Conservation (phyloP, 228 moss, liverwort and hornwort species). For the Sphagnum magellanicum region DNA sequence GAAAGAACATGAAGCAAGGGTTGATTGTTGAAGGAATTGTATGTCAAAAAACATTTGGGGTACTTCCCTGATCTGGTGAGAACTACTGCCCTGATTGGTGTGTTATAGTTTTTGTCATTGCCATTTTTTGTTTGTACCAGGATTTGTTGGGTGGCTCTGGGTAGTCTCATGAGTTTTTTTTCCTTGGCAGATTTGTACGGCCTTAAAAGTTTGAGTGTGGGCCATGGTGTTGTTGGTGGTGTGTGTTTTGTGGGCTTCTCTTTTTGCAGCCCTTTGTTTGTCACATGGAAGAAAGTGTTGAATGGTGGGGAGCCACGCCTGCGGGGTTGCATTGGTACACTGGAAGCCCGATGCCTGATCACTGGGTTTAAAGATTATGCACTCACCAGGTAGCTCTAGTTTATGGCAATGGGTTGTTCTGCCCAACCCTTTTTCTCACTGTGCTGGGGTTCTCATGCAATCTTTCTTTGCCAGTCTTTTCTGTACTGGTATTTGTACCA, state of each 20-base stretch:
- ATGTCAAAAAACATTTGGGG: slow-evolving; percentile 1
- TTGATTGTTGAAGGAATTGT: slow-evolving; percentile 32
- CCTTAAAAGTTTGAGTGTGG: slow-evolving; percentile 28
- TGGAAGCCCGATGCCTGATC: slow-evolving; percentile 93
- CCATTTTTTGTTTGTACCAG: no score
- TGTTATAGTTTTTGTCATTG: slow-evolving; percentile 27
- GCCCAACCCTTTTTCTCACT: not conserved
- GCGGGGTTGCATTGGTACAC: slow-evolving; percentile 98
- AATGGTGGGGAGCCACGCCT: slow-evolving; percentile 99
- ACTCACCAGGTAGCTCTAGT: slow-evolving; percentile 79
- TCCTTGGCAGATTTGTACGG: not conserved
- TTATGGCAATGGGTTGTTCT: not conserved
- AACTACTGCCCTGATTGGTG: slow-evolving; percentile 42
- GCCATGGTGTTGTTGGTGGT: slow-evolving; percentile 36
- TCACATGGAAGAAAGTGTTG: slow-evolving; percentile 98
- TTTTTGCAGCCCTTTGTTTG: slow-evolving; percentile 91
- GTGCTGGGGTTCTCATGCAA: slow-evolving; percentile 8
- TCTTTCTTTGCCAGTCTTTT: not conserved
- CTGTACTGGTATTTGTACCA: not conserved
- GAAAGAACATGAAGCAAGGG: slow-evolving; percentile 17
- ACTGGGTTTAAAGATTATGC: slow-evolving; percentile 99
- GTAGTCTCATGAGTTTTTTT: not conserved
- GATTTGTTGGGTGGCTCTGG: not conserved
- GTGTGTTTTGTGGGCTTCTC: slow-evolving; percentile 11
- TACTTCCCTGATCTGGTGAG: slow-evolving; percentile 25